These are phyloP conservation scores for Trichoderma semiorbis DNA, from an alignment of 2,329 filamentous ascomycete species.

Conservation along the genomic window DNA sequence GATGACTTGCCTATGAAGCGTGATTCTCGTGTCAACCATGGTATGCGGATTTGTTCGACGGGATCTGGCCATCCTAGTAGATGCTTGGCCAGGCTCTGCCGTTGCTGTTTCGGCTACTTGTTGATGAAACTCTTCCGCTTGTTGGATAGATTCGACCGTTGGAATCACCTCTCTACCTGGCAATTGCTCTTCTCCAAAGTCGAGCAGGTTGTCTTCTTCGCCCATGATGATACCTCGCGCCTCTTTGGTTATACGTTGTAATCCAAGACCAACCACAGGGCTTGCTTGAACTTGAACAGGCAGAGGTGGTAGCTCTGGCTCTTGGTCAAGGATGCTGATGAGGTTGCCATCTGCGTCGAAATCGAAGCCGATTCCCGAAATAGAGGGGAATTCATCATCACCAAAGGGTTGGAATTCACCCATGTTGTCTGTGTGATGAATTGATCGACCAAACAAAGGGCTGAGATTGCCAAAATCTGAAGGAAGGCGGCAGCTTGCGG, in stretches of 20 bases:
- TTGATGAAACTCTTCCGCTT: neutral
- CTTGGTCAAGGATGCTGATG: constrained; percentile 39
- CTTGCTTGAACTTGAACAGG: constrained; percentile 20
- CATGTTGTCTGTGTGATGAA: constrained; percentile 22
- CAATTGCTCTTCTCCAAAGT: constrained; percentile 37
- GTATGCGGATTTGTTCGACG: constrained; percentile 27
- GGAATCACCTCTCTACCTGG: constrained; percentile 37
- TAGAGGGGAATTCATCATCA: constrained; percentile 38
- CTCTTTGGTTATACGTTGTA: neutral
- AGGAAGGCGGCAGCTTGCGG: constrained; percentile 31
- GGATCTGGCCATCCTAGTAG: constrained; percentile 23
- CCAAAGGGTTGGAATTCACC: constrained; percentile 33
- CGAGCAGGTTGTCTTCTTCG: constrained; percentile 32
- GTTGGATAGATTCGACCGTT: neutral
- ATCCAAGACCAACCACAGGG: neutral
- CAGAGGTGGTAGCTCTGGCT: constrained; percentile 44
- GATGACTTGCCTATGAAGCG: constrained; percentile 36
- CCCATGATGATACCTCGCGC: constrained; percentile 7
- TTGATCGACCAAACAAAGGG: constrained; percentile 29
- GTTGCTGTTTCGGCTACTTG: constrained; percentile 23
- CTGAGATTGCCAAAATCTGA: constrained; percentile 34
- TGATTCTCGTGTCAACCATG: constrained; percentile 34
- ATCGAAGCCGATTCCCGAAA: constrained; percentile 44
- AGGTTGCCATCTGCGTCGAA: constrained; percentile 52
- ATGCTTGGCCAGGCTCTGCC: constrained; percentile 22